Base-by-base conservation (phyloP, 352 stramenopile genomes). In the Phytophthora tubulina region DNA sequence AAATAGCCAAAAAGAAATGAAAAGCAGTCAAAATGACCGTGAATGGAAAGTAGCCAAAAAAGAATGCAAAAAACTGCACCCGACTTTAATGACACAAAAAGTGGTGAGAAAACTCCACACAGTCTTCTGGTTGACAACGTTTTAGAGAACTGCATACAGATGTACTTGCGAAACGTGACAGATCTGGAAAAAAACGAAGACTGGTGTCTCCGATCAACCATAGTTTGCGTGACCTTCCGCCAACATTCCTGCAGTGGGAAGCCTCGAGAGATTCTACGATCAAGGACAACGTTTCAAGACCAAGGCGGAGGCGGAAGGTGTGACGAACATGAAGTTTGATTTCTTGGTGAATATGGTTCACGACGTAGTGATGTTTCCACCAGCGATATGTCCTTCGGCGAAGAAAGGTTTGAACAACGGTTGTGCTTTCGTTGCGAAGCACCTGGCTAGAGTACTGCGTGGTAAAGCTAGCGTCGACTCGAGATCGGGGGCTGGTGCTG, bases 291-390 rank as follows among this genome's bases (percentile, higher is more conserved):
- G 64, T 6, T 69, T 82, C 27, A 68, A 71, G 39, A 54, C 63
- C n/a, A 71, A 65, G 10, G 55, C 63, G 17, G 55, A 71, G 6
- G 36, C 53, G 33, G 27, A 82, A 35, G 72, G 72, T 3, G 63
- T 77, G 7, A 63, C 44, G n/a, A 69, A 75, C 58, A 77, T 75
- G 70, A 63, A 82, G 60, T 54, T 80, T 4, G 72, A 80, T 38
- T 44, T 80, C 38, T 54, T 77, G 21, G 54, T 69, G 39, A 69
- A 74, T 35, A 79, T 79, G 39, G 57, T 63, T 30, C 72, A 79
- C 41, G 61, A 62, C 41, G 3, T 32, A 9, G 51, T 69, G 11
- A 69, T 62, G 61, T 36, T 69, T 9, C 72, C 72, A 10, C 61
- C 56, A 1, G 50, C 62, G 13, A 54, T 79, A 11, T 51, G 73